phyloP scores from a whole-genome alignment of 2,329 filamentous ascomycete species.

The Neodidymelliopsis sp. region DNA sequence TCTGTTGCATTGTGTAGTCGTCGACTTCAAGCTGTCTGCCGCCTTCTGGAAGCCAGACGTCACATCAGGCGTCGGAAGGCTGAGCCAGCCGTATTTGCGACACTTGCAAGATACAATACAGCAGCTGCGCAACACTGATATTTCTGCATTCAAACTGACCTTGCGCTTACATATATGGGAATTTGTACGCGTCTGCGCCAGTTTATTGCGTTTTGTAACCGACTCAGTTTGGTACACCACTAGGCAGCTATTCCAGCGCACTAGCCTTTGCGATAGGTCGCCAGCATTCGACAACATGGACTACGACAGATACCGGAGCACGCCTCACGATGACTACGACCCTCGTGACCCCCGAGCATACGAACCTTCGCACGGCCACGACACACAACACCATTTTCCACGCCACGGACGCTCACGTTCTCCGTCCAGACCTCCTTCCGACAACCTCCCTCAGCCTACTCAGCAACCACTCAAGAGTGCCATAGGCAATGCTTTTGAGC shows the following conservation, averaged over 20 bases:
- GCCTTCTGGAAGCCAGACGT: slow-evolving; percentile 21
- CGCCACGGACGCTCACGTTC: slow-evolving; percentile 37
- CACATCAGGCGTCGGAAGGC: slow-evolving; percentile 27
- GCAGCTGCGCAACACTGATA: slow-evolving; percentile 5
- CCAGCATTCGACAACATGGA: slow-evolving; percentile 10
- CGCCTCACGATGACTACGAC: slow-evolving; percentile 17
- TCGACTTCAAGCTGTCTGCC: slow-evolving; percentile 15
- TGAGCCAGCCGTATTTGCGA: slow-evolving; percentile 21
- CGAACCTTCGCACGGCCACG: slow-evolving; percentile 34
- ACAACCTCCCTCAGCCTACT: slow-evolving; percentile 48
- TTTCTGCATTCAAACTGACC: background rate
- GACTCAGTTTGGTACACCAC: slow-evolving; percentile 4
- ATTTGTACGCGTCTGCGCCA: slow-evolving; percentile 4
- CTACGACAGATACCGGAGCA: slow-evolving; percentile 52
- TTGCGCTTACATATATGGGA: slow-evolving; percentile 8
- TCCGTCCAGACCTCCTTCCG: slow-evolving; percentile 43
- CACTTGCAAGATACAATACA: slow-evolving; percentile 12
- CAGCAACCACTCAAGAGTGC: slow-evolving; percentile 63
- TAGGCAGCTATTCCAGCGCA: slow-evolving; percentile 5
- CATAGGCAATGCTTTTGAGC: slow-evolving; percentile 63
- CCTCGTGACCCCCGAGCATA: slow-evolving; percentile 22
- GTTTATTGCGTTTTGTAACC: slow-evolving; percentile 5
- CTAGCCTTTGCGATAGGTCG: slow-evolving; percentile 10
- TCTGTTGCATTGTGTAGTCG: slow-evolving; percentile 13
- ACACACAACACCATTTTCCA: slow-evolving; percentile 32